Percentiles rank a stretch among this genome's conserved stretches.
These are phyloP conservation scores for Phlegmacium glaucopus DNA, from an alignment of 768 basidiomycete genomes.

Conservation along the genomic window DNA sequence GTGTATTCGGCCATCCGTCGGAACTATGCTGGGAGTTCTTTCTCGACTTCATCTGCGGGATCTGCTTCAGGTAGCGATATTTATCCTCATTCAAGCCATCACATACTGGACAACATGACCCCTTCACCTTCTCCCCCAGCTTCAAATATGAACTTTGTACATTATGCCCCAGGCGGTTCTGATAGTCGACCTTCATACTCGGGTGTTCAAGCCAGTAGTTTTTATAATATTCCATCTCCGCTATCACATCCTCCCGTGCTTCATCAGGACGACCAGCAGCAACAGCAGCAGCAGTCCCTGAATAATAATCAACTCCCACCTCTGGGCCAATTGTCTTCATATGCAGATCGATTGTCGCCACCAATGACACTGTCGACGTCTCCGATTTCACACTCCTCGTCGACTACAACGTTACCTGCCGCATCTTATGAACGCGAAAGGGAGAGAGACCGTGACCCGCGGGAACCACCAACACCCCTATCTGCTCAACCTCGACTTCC, in stretches of 20 bases:
- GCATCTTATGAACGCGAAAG: slow-evolving; percentile 57
- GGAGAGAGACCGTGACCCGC: slow-evolving; percentile 41
- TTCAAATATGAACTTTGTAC: slow-evolving; percentile 50
- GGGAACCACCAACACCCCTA: slow-evolving; percentile 40
- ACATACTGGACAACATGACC: slow-evolving; percentile 34
- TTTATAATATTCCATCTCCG: slow-evolving; percentile 52
- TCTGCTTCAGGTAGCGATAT: slow-evolving; percentile 58
- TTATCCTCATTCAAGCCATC: slow-evolving; percentile 45
- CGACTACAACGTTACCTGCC: slow-evolving; percentile 31
- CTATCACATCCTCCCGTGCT: slow-evolving; percentile 41
- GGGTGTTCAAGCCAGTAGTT: slow-evolving; percentile 28
- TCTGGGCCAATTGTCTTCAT: slow-evolving; percentile 32
- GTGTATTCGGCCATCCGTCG: slow-evolving; percentile 47
- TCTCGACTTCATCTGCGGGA: slow-evolving; percentile 43
- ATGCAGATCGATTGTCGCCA: slow-evolving; percentile 34
- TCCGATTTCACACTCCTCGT: slow-evolving; percentile 37
- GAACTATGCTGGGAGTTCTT: slow-evolving; percentile 44
- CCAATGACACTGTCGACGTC: slow-evolving; percentile 34
- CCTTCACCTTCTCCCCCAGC: slow-evolving; percentile 72
- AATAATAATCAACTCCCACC: slow-evolving; percentile 31
- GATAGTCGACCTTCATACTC: slow-evolving; percentile 32
- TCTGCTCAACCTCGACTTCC: slow-evolving; percentile 38
- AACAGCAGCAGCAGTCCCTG: slow-evolving; percentile 21
- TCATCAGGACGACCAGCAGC: slow-evolving; percentile 20
- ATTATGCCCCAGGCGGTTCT: slow-evolving; percentile 43